phyloP scores from a whole-genome alignment of 2,329 filamentous ascomycete species.

The Dryadomyces sulphureus region DNA sequence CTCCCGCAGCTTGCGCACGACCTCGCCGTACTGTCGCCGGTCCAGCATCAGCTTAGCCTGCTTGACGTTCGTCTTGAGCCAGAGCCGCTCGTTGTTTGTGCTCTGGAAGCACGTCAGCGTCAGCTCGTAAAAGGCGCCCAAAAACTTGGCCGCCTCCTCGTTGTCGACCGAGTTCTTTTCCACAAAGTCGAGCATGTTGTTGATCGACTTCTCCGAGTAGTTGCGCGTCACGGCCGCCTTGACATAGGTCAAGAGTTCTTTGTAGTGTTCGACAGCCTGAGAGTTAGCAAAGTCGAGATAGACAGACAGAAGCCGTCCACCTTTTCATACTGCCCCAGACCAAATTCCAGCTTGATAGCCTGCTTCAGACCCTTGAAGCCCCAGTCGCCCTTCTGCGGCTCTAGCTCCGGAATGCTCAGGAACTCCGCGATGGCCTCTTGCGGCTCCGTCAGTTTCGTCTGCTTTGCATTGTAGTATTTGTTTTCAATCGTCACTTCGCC shows the following conservation, averaged over 20 bases:
- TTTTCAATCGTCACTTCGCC: conserved; percentile 95
- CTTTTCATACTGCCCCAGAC: conserved; percentile 73
- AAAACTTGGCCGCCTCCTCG: conserved; percentile 58
- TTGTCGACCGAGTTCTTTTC: conserved; percentile 73
- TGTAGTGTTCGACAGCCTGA: conserved; percentile 82
- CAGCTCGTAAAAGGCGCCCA: conserved; percentile 90
- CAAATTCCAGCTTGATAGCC: conserved; percentile 93
- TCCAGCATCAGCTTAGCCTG: conserved; percentile 82
- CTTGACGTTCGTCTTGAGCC: conserved; percentile 98
- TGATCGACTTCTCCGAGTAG: conserved; percentile 98
- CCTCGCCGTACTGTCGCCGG: conserved; percentile 68
- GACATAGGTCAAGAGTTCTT: conserved; percentile 90
- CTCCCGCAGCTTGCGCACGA: conserved; percentile 73
- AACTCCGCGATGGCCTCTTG: conserved; percentile 87
- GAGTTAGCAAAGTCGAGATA: background rate
- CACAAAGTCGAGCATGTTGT: conserved; percentile 97
- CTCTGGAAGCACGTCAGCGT: conserved; percentile 91
- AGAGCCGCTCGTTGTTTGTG: conserved; percentile 92
- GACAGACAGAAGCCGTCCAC: conserved; percentile 24
- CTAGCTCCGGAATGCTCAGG: conserved; percentile 68
- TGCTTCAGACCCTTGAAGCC: conserved; percentile 97
- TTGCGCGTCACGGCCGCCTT: conserved; percentile 94
- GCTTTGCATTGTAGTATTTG: conserved; percentile 99
- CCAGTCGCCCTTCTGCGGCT: conserved; percentile 92
- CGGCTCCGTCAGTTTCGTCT: conserved; percentile 77